Conservation (phyloP, 106 monocot genomes). For the Narthecium ossifragum region DNA sequence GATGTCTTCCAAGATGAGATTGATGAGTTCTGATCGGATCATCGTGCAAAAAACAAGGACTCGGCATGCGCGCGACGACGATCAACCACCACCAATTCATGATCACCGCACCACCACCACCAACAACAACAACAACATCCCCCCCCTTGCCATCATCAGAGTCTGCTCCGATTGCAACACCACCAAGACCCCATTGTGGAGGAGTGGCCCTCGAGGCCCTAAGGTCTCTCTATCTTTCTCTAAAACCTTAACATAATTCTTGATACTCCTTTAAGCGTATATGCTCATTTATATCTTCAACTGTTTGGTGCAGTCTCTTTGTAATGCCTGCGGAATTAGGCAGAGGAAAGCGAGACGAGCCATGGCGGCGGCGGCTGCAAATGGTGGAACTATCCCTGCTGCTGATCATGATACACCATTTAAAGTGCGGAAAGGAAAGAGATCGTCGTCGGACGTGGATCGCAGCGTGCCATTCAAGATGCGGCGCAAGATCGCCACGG, state of each 20-base stretch:
- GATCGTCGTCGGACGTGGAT: not conserved
- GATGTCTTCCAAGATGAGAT: constrained; percentile 18
- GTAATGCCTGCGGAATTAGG: constrained; percentile 63
- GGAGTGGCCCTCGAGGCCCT: constrained; percentile 48
- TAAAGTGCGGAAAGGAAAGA: not conserved
- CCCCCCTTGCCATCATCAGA: constrained; percentile 10
- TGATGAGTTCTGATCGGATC: not conserved
- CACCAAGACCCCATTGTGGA: constrained; percentile 52
- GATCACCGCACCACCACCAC: not conserved
- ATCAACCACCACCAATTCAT: not conserved
- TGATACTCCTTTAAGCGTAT: too few species aligned
- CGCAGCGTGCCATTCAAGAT: constrained; percentile 44
- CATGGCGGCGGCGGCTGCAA: constrained; percentile 13
- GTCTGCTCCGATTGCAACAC: constrained; percentile 47
- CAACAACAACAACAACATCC: constrained; percentile 1
- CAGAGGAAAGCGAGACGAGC: constrained; percentile 48
- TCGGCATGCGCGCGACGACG: too few species aligned
- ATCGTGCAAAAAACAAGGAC: not conserved
- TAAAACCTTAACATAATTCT: too few species aligned
- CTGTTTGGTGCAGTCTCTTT: constrained; percentile 37
- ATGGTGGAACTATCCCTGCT: constrained; percentile 1
- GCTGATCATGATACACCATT: not conserved
- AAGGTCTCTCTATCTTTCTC: constrained; percentile 19
- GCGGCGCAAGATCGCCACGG: constrained; percentile 27
- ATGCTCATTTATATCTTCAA: not conserved